Evolutionary conservation across 1,284 basidiomycete species (phyloP).

Genomic region (Cryptococcus sp.): DNA sequence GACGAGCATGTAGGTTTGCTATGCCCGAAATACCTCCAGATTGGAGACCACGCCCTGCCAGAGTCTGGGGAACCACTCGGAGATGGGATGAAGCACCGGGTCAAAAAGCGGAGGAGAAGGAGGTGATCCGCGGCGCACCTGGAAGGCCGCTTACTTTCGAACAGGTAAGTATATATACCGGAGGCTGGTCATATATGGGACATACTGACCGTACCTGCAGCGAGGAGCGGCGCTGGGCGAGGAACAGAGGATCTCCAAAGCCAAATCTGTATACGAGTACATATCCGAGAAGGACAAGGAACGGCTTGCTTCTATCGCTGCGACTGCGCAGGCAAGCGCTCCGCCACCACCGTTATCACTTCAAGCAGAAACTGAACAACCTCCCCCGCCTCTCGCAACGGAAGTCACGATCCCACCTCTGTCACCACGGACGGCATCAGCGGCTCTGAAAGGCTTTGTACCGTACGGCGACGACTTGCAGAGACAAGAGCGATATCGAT

Average conservation of each 20-base stretch:
- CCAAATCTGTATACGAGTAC: constrained; percentile 82
- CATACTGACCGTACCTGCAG: constrained; percentile 52
- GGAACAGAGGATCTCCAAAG: constrained; percentile 59
- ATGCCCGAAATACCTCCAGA: constrained; percentile 74
- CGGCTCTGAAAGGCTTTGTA: constrained; percentile 84
- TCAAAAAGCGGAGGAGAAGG: constrained; percentile 52
- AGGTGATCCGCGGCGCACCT: constrained; percentile 33
- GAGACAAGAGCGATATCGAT: constrained; percentile 82
- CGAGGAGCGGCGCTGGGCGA: constrained; percentile 84
- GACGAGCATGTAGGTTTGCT: constrained; percentile 64
- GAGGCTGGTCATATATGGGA: neutral
- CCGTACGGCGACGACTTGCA: constrained; percentile 76
- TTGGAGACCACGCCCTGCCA: constrained; percentile 80
- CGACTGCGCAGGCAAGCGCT: constrained; percentile 23
- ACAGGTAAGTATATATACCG: constrained; percentile 33
- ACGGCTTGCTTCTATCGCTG: constrained; percentile 69
- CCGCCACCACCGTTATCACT: constrained; percentile 29
- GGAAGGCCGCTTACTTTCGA: constrained; percentile 43
- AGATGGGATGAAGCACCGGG: constrained; percentile 58
- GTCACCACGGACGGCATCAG: constrained; percentile 76
- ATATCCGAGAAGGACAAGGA: constrained; percentile 88
- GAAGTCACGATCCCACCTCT: constrained; percentile 61
- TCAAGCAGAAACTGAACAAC: constrained; percentile 19
- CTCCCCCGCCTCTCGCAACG: constrained; percentile 19
- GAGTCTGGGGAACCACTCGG: constrained; percentile 67